Percentiles rank a stretch among this genome's conserved stretches.
These are phyloP conservation scores for Cryptococcus maquisensis DNA, from an alignment of 1,284 basidiomycete genomes.

Conservation along the genomic window DNA sequence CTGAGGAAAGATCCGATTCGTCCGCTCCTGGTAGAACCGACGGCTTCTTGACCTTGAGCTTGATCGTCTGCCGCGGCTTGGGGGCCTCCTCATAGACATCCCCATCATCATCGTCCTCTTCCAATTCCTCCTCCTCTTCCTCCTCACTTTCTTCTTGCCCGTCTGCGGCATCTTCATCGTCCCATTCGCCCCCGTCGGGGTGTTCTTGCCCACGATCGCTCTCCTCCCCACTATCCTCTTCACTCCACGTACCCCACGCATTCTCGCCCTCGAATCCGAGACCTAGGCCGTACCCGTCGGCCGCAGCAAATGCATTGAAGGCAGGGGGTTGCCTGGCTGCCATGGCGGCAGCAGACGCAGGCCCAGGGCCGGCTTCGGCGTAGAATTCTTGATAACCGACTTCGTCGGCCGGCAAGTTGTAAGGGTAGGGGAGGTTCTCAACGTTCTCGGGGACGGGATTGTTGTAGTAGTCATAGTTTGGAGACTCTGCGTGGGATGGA, in stretches of 20 bases:
- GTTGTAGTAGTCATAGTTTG: slow-evolving; percentile 25
- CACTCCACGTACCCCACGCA: slow-evolving; percentile 17
- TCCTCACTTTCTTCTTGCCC: slow-evolving; percentile 9
- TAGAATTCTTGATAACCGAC: slow-evolving; percentile 43
- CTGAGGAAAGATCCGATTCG: slow-evolving; percentile 30
- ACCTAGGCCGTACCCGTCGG: slow-evolving; percentile 35
- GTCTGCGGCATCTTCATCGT: slow-evolving; percentile 12
- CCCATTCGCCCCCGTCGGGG: slow-evolving; percentile 53
- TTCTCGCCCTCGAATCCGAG: slow-evolving; percentile 16
- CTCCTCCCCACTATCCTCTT: slow-evolving; percentile 4
- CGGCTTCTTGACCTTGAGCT: slow-evolving; percentile 1
- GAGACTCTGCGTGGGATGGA: slow-evolving; percentile 43
- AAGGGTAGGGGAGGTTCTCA: slow-evolving; percentile 37
- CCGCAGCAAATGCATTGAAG: slow-evolving; percentile 46
- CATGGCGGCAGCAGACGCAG: slow-evolving; percentile 30
- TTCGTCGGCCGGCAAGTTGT: slow-evolving; percentile 41
- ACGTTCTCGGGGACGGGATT: slow-evolving; percentile 16
- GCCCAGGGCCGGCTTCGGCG: slow-evolving; percentile 40
- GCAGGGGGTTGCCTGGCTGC: slow-evolving; percentile 32
- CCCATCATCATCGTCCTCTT: slow-evolving; percentile 15
- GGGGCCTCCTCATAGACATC: slow-evolving; percentile 14
- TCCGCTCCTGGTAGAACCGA: slow-evolving; percentile 9
- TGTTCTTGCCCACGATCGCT: slow-evolving; percentile 54
- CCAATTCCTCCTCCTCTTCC: slow-evolving; percentile 2
- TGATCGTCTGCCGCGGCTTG: slow-evolving; percentile 14